Evolutionary conservation across 169 alveolate species (phyloP).

Genomic region (Besnoitia besnoiti): DNA sequence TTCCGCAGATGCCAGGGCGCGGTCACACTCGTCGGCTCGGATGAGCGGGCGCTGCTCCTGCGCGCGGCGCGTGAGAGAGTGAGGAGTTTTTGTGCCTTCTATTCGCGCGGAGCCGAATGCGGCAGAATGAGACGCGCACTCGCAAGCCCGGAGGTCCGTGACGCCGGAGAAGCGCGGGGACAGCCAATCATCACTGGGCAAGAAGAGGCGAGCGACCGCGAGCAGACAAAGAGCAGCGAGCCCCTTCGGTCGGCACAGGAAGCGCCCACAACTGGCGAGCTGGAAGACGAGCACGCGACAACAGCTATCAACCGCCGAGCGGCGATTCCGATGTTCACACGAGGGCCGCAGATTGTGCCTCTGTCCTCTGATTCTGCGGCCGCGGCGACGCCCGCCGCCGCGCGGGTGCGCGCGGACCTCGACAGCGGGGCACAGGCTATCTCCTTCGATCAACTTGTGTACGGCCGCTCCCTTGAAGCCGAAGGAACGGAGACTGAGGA

Average conservation of each 20-base stretch:
- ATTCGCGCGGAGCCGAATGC: conserved; percentile 40
- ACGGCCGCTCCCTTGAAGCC: too few species aligned
- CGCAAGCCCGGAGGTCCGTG: neutral
- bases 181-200: neutral
- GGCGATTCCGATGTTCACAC: neutral
- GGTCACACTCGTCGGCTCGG: conserved; percentile 58
- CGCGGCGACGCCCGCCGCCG: neutral
- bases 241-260: neutral
- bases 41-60: conserved; percentile 65
- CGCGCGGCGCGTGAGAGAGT: conserved; percentile 55
- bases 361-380: neutral
- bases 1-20: neutral
- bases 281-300: neutral
- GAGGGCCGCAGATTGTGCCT: neutral
- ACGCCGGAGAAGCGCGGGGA: neutral
- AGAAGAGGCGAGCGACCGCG: neutral
- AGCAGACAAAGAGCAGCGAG: neutral
- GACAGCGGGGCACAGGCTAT: neutral
- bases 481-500: too few species aligned
- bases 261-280: neutral
- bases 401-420: neutral
- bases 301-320: neutral
- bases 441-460: neutral
- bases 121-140: too few species aligned
- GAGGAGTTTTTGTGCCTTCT: conserved; percentile 14